phyloP scores from a whole-genome alignment of 306 rosid genomes.

The Prunus kanzakura region DNA sequence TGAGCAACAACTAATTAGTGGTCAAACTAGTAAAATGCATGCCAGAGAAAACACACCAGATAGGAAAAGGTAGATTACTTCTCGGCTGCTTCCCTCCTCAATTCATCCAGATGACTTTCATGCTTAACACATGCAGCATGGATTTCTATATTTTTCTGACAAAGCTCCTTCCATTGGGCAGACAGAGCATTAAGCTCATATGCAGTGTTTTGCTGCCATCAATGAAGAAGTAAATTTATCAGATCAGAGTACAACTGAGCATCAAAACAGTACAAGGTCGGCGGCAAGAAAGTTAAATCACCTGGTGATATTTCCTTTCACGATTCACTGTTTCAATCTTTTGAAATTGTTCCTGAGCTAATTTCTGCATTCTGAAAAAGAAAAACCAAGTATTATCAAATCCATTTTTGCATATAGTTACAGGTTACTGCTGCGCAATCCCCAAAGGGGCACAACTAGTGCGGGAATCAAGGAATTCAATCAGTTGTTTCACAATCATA shows the following conservation, averaged over 20 bases:
- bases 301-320: constrained; percentile 95
- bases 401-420: not conserved
- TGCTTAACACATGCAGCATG: constrained; percentile 59
- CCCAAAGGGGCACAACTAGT: not conserved
- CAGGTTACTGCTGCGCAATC: not conserved
- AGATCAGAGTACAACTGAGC: constrained; percentile 11
- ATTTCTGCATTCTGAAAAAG: constrained; percentile 76
- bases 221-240: not conserved
- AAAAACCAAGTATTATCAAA: constrained; percentile 9
- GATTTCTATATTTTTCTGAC: constrained; percentile 83
- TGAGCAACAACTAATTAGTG: constrained; percentile 17
- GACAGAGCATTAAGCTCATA: constrained; percentile 86
- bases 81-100: constrained; percentile 62
- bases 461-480: not conserved
- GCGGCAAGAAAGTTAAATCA: constrained; percentile 28
- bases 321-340: constrained; percentile 89
- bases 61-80: constrained; percentile 36
- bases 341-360: constrained; percentile 67
- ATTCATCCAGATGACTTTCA: constrained; percentile 56
- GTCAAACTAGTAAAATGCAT: constrained; percentile 9
- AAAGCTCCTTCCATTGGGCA: constrained; percentile 87
- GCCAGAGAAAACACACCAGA: constrained; percentile 4
- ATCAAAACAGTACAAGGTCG: constrained; percentile 13
- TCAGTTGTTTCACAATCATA: not conserved
- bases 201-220: constrained; percentile 80